These are phyloP conservation scores for Cicer judaicum DNA, from an alignment of 306 rosid genomes.

Conservation along the genomic window DNA sequence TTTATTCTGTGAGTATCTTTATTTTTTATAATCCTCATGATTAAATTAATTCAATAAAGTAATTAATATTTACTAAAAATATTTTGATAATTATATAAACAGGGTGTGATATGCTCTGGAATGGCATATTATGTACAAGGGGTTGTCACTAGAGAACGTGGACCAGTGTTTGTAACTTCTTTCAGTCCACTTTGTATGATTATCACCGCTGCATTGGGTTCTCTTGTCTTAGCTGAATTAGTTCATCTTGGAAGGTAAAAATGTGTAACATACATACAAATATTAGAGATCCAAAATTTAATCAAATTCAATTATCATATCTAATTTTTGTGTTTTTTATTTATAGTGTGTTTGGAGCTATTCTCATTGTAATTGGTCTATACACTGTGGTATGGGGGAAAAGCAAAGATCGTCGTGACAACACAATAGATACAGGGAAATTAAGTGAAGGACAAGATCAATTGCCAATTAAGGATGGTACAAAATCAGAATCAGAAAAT, in stretches of 20 bases:
- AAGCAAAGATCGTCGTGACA: constrained; percentile 63
- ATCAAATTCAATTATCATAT: too few species aligned
- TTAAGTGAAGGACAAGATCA: constrained; percentile 42
- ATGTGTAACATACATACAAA: too few species aligned
- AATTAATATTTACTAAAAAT: background rate
- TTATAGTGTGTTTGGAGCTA: constrained; percentile 77
- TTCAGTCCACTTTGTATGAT: constrained; percentile 96
- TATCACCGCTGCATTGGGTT: constrained; percentile 84
- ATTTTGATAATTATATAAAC: background rate
- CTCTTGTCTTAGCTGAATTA: constrained; percentile 74
- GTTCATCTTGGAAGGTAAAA: constrained; percentile 85
- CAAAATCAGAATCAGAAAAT: constrained; percentile 39
- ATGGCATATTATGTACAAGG: constrained; percentile 95
- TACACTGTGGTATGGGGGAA: constrained; percentile 97
- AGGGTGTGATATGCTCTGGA: constrained; percentile 96
- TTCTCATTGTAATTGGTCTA: constrained; percentile 80
- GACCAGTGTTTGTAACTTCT: constrained; percentile 93
- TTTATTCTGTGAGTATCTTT: constrained; percentile 74
- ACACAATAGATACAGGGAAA: constrained; percentile 45
- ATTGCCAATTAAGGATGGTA: constrained; percentile 63
- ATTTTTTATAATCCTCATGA: background rate
- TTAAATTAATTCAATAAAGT: background rate
- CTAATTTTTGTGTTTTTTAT: background rate
- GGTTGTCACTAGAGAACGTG: constrained; percentile 75
- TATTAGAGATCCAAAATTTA: too few species aligned